Evolutionary conservation across 306 rosid species (phyloP).

Genomic region (Dicorynia guianensis): DNA sequence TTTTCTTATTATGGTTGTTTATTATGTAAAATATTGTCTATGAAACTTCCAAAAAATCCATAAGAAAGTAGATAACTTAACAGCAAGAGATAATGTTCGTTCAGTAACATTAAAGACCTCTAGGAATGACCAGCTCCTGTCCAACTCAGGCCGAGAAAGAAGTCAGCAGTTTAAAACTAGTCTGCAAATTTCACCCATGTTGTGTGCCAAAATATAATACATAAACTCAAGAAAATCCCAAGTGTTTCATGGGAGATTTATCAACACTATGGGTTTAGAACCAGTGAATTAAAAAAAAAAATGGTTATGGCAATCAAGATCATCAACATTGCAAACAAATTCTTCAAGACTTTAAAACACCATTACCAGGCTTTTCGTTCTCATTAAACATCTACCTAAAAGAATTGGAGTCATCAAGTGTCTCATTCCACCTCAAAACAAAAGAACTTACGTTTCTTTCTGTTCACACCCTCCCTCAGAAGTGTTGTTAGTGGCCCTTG

Average conservation of each 20-base stretch:
- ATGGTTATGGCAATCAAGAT: background rate
- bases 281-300: background rate
- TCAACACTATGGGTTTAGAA: background rate
- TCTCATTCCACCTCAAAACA: slow-evolving; percentile 30
- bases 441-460: slow-evolving; percentile 49
- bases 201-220: slow-evolving; percentile 16
- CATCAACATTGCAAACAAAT: background rate
- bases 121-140: background rate
- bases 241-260: background rate
- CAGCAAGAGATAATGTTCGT: slow-evolving; percentile 3
- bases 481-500: slow-evolving; percentile 40
- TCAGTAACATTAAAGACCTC: slow-evolving; percentile 3
- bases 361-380: slow-evolving; percentile 10
- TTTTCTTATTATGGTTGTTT: background rate
- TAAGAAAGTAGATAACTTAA: background rate
- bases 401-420: slow-evolving; percentile 9
- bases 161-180: background rate
- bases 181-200: slow-evolving; percentile 11
- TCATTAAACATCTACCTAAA: background rate
- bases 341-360: slow-evolving; percentile 7
- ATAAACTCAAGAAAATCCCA: background rate
- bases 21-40: background rate
- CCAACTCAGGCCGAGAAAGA: slow-evolving; percentile 32
- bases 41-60: too few relatives aligned
- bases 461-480: slow-evolving; percentile 40